Evolutionary conservation across 1,284 basidiomycete species (phyloP), one percentile per base, ranked within the genome.

Genomic region (Heliocybe sulcata): DNA sequence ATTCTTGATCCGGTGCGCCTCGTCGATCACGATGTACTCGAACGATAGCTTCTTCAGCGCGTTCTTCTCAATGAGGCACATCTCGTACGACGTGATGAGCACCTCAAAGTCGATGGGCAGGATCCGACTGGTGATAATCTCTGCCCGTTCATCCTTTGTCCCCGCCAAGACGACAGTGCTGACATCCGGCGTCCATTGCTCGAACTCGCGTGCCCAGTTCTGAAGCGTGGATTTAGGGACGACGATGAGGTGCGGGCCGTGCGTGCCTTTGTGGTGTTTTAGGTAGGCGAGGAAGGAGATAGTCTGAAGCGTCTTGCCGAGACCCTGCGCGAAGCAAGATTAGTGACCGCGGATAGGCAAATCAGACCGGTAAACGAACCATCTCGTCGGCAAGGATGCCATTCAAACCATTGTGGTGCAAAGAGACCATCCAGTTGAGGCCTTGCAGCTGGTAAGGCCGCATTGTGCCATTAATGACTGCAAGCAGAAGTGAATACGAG

Each of bases 1-100:
- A 65, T 99, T 99, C 78, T 99, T 99, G 82, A 99, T 99, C 35
- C 96, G 90, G 67, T 99, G 97, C 0, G 96, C 97, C 73, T 99
- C 97, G 73, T 99, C 96, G 66, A 99, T 99, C 62, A 94, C 82
- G 69, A 99, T 98, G 73, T 99, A 99, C 72, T 97, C 93, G 79
- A 98, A 99, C 0, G 89, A 90, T 65, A 98, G 92, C 71, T 96
- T 97, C 72, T 92, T 94, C 62, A 99, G 79, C 0, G 90, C 82
- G 25, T 83, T 81, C 73, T 95, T 94, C 67, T 99, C 97, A 63
- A 97, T 92, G 57, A 99, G 80, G 68, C 94, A 98, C 64, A 99
- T 92, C 69, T 99, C 97, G 74, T 99, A 99, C 0, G 94, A 93
- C 0, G 97, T 98, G 70, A 99, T 88, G 70, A 94, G 90, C 56